Percentiles rank a stretch among this genome's conserved stretches.
phyloP scores from a whole-genome alignment of 495 filamentous ascomycete genomes.

The Penicillium subrubescens region DNA sequence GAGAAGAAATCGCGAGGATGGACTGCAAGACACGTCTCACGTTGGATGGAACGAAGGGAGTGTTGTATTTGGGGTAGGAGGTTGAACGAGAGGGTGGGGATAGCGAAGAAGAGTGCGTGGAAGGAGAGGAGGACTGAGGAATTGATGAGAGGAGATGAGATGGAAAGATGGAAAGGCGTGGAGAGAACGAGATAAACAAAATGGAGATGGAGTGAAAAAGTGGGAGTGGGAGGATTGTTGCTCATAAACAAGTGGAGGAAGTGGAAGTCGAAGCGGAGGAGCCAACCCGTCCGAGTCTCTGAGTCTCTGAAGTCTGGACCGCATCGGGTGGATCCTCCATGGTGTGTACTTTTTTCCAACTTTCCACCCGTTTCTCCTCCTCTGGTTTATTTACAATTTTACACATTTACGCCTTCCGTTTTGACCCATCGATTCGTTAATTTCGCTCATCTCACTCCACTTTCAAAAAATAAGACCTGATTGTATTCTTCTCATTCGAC shows the following conservation, averaged over 20 bases:
- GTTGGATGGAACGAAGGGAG: background rate
- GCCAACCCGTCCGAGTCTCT: background rate
- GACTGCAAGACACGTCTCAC: constrained; percentile 10
- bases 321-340: background rate
- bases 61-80: background rate
- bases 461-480: background rate
- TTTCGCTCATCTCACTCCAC: background rate
- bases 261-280: background rate
- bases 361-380: background rate
- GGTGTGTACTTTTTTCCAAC: background rate
- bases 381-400: background rate
- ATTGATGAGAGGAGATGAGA: too few relatives aligned
- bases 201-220: background rate
- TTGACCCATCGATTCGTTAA: background rate
- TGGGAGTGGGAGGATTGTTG: background rate
- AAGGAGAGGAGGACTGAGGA: background rate
- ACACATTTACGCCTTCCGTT: background rate
- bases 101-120: background rate
- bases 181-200: constrained; percentile 3
- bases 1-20: background rate
- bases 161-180: background rate
- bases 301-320: background rate
- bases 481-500: background rate
- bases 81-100: background rate
- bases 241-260: background rate